Base-by-base conservation (phyloP, 2,329 filamentous ascomycete species). In the Pseudogymnoascus destructans region DNA sequence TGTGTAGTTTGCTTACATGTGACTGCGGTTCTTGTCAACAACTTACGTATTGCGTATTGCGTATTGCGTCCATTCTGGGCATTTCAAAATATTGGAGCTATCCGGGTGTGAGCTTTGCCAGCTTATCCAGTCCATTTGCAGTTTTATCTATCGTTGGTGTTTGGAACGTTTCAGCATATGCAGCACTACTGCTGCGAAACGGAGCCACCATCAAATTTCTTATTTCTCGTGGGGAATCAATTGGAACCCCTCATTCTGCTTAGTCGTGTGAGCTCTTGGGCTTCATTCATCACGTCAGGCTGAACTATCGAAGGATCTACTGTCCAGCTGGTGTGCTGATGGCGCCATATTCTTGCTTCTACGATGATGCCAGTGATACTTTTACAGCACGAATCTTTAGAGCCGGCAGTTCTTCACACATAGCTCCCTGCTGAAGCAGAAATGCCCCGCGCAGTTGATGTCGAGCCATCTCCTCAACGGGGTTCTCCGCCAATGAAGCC, bases 201-300 rank as follows among this genome's bases (percentile, higher is more conserved):
- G 10, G 17, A 42, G 38, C 38, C 19, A 23, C 38, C 19, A 23
- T 42, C 38, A 42, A 42, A 42, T 42, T 42, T 42, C 38, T 42
- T 42, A 42, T 42, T 42, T 42, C 38, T 42, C 38, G 38, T 42
- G 38, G 38, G 38, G 38, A 42, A 23, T 42, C 38, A 42, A 42
- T 42, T 36, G n/a, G 3, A 40, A 40, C 11, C 15, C 15, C 36
- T 19, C 15, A 10, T 10, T 40, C 38, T 42, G 38, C 38, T 42
- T 42, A 42, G 23, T 42, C 38, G 19, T 42, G 38, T 42, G 38
- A 23, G 19, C 38, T 42, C 23, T 42, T 21, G 19, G 38, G 38
- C 38, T 13, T 42, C 38, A 23, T 42, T 7, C 38, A 23, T 23
- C 38, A 42, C 38, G 38, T 42, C 19, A 42, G 19, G 17, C 38